Base-by-base conservation (phyloP, 208 protist genomes). In the Leishmania major region DNA sequence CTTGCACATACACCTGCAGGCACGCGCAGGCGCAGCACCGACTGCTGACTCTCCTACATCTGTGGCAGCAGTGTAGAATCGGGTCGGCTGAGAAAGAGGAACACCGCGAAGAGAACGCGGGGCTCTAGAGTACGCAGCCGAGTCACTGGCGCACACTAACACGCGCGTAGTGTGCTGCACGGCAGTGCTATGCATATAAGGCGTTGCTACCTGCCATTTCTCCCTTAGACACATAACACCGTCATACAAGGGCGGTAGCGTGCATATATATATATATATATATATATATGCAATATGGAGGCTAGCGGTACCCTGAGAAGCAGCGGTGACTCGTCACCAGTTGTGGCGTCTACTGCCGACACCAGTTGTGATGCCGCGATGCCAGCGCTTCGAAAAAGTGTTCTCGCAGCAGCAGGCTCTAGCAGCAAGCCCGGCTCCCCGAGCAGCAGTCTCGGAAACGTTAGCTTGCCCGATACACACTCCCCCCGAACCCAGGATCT, bases 231-330 rank as follows among this genome's bases (percentile, higher is more conserved):
- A 45, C 67, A 25, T 19, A 19, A 17, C 67, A 40, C 37, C 67
- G 40, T 53, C 13, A 51, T 11, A 22, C 45, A 74, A n/a, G 45
- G 25, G 70, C 8, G 40, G 31, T 8, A 28, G 28, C 45, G 11
- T n/a, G 28, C 45, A 2, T n/a, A n/a, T 19, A n/a, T 35, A 51
- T n/a, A 51, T 62, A 13, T n/a, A 22, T 62, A 8, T 19, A 45
- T 77, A 31, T 77, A 55, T 55, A 55, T 55, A 31, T 77, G 73
- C 31, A 35, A 62, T 57, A 77, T 60, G 73, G 73, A 62, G 35
- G 31, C n/a, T 28, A 51, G 28, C 43, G 22, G 49, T 59, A 25
- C 35, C 51, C 35, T 31, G 28, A 47, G n/a, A n/a, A 62, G 73
- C 73, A 62, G 45, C 73, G 45, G 51, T 77, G 73, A 25, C 28